A percentile compares a stretch with the other conserved stretches of the same genome.
These are phyloP conservation scores for Diphasiastrum complanatum DNA, from an alignment of 83 land plant species.

Conservation along the genomic window DNA sequence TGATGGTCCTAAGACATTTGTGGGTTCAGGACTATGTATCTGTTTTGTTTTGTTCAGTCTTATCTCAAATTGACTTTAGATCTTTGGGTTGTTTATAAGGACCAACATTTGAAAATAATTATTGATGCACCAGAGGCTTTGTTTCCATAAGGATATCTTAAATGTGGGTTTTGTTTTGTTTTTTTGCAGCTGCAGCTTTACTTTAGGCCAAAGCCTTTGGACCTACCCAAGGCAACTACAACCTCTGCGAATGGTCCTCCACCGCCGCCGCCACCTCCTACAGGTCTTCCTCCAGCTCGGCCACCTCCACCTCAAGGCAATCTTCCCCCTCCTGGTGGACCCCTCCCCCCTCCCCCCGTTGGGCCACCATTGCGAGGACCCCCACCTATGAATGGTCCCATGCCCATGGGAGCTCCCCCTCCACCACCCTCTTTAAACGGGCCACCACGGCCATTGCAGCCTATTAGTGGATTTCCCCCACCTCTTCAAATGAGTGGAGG, in stretches of 20 bases:
- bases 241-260: constrained; percentile 49
- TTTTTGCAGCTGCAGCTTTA: constrained; percentile 73
- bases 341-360: constrained; percentile 25
- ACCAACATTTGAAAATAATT: constrained; percentile 12
- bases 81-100: not conserved
- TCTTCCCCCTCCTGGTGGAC: constrained; percentile 49
- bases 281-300: constrained; percentile 35
- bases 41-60: too few species aligned
- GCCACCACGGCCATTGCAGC: constrained; percentile 33
- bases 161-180: not conserved
- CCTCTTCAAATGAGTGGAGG: constrained; percentile 16
- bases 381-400: constrained; percentile 22
- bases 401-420: constrained; percentile 27
- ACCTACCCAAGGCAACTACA: constrained; percentile 45
- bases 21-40: too few species aligned
- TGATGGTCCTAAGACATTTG: too few species aligned
- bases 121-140: not conserved
- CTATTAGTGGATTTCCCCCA: constrained; percentile 4
- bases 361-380: constrained; percentile 37
- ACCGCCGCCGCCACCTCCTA: constrained; percentile 22
- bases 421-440: constrained; percentile 56
- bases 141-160: not conserved
- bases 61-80: too few species aligned
- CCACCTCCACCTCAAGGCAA: constrained; percentile 46
- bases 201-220: constrained; percentile 74